Evolutionary conservation across 176 grass and related monocot species (phyloP).

Genomic region (Panicum miliaceum): DNA sequence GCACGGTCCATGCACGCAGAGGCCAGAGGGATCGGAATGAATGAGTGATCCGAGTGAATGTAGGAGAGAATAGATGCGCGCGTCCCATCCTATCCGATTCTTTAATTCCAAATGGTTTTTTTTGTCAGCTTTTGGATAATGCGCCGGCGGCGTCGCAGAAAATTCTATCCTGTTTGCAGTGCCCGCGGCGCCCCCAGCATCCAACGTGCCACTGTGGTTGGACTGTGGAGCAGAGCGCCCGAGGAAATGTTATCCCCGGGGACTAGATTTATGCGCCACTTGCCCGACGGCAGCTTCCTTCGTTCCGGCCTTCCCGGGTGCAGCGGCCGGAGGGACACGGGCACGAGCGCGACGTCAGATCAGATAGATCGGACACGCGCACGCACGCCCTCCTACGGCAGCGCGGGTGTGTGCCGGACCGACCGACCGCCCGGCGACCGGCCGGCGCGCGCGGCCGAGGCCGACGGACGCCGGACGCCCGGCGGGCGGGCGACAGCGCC

Average conservation of each 20-base stretch:
- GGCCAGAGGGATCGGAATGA: too few species aligned
- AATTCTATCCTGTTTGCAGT: not conserved
- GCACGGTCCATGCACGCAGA: constrained; percentile 4
- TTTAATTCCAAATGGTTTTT: not conserved
- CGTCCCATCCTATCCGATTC: not conserved
- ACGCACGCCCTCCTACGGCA: not conserved
- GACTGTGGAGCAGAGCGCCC: not conserved
- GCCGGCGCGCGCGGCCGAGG: too few species aligned
- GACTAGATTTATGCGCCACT: not conserved
- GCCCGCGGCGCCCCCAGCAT: not conserved
- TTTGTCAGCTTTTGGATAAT: not conserved
- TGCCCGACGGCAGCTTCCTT: not conserved
- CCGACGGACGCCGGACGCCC: not conserved
- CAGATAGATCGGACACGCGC: not conserved
- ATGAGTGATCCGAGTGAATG: not conserved
- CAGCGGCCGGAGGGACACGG: constrained; percentile 17
- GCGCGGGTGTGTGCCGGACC: not conserved
- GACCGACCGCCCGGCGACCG: not conserved
- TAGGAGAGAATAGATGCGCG: not conserved
- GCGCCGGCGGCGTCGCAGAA: not conserved
- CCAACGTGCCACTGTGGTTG: not conserved
- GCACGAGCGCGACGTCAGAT: constrained; percentile 23
- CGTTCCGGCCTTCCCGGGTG: not conserved
- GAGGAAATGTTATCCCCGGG: not conserved
- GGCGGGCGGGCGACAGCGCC: too few species aligned